These are phyloP conservation scores for Aureococcus anophagefferens DNA, from an alignment of 108 stramenopile genomes.

Conservation along the genomic window DNA sequence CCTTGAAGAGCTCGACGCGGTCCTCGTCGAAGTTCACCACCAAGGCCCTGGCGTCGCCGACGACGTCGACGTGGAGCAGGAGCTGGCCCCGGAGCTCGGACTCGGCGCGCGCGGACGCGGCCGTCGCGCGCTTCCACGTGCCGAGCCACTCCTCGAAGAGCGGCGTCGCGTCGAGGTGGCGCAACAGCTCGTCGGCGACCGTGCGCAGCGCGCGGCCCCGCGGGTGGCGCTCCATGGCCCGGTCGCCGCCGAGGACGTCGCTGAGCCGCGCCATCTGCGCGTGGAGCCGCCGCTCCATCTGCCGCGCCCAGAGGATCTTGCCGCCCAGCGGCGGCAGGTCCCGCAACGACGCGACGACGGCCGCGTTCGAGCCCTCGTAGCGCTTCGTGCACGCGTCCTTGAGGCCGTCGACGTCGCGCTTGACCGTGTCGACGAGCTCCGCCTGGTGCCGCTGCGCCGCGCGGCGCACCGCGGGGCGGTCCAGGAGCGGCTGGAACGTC, in stretches of 20 bases:
- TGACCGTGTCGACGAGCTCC: slow-evolving; percentile 32
- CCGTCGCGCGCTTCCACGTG: slow-evolving; percentile 46
- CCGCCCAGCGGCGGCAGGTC: slow-evolving; percentile 91
- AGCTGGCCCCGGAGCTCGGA: slow-evolving; percentile 22
- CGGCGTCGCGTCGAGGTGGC: slow-evolving; percentile 72
- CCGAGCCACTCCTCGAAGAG: slow-evolving; percentile 73
- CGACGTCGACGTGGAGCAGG: slow-evolving; percentile 16
- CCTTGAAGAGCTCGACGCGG: slow-evolving; percentile 75
- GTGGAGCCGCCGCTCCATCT: slow-evolving; percentile 89
- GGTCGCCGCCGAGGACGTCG: slow-evolving; percentile 83
- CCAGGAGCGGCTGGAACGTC: slow-evolving; percentile 42
- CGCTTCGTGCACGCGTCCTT: slow-evolving; percentile 82
- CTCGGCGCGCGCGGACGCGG: slow-evolving; percentile 11
- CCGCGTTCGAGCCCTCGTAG: slow-evolving; percentile 65
- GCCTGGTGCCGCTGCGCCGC: slow-evolving; percentile 40
- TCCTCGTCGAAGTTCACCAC: slow-evolving; percentile 86
- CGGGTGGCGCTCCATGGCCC: slow-evolving; percentile 26
- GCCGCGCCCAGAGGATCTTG: slow-evolving; percentile 95
- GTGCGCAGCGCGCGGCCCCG: slow-evolving; percentile 86
- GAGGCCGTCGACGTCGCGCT: slow-evolving; percentile 64
- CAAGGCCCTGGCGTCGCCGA: not conserved
- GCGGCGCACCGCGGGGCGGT: slow-evolving; percentile 29
- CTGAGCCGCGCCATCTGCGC: slow-evolving; percentile 79
- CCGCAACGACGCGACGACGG: slow-evolving; percentile 62
- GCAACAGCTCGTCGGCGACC: slow-evolving; percentile 78